These are phyloP conservation scores for Vitis rotundifolia DNA, from an alignment of 164 flowering plant species.

Conservation along the genomic window DNA sequence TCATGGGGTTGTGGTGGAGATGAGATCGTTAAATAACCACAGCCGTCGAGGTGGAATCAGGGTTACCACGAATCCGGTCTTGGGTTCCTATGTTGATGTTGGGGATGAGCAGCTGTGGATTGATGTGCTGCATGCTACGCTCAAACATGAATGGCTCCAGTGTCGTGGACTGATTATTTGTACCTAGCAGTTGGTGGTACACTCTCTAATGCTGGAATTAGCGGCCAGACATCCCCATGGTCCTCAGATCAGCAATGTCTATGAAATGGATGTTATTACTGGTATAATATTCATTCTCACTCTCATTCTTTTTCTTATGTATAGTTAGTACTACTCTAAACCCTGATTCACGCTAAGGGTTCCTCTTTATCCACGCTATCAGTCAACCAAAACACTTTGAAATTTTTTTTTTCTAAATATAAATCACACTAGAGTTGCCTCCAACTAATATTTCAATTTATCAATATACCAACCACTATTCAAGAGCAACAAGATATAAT, in stretches of 20 bases:
- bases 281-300: slow-evolving; percentile 29
- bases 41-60: slow-evolving; percentile 23
- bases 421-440: too few species aligned
- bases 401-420: too few species aligned
- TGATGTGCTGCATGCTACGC: slow-evolving; percentile 54
- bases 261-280: slow-evolving; percentile 78
- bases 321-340: too few species aligned
- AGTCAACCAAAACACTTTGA: too few species aligned
- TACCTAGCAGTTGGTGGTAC: slow-evolving; percentile 89
- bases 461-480: too few species aligned
- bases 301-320: too few species aligned
- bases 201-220: slow-evolving; percentile 83
- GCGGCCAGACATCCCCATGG: slow-evolving; percentile 81
- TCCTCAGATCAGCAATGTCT: slow-evolving; percentile 88
- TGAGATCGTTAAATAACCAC: slow-evolving; percentile 40
- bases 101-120: slow-evolving; percentile 83
- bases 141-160: slow-evolving; percentile 70
- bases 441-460: too few species aligned
- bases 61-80: slow-evolving; percentile 22
- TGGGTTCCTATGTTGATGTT: slow-evolving; percentile 53
- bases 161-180: slow-evolving; percentile 89
- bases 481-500: too few species aligned
- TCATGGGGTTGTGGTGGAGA: slow-evolving; percentile 80
- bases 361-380: too few species aligned
- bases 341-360: too few species aligned